Evolutionary conservation across 768 basidiomycete species (phyloP).

Genomic region (Zangia roseola): DNA sequence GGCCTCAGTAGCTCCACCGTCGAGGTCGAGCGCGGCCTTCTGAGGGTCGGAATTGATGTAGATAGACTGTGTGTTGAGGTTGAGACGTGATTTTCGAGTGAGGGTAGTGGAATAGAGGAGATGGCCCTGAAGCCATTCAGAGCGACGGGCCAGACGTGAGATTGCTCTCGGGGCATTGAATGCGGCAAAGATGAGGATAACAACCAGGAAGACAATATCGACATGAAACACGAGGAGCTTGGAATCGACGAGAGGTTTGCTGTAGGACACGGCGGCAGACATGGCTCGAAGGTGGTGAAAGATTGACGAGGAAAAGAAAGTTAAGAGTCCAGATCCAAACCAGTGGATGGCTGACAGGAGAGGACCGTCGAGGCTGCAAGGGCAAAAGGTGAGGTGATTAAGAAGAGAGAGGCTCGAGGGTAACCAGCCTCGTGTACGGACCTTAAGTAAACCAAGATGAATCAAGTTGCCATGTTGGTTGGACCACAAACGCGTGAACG

Average conservation of each 20-base stretch:
- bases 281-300: constrained; percentile 14
- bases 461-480: no score
- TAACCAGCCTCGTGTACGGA: no score
- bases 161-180: constrained; percentile 51
- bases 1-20: constrained; percentile 10
- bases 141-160: constrained; percentile 46
- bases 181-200: constrained; percentile 40
- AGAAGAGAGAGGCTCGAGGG: no score
- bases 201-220: constrained; percentile 44
- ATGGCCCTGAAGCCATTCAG: constrained; percentile 54
- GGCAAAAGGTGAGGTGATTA: no score
- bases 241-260: not conserved
- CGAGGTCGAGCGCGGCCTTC: constrained; percentile 15
- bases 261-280: not conserved
- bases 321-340: not conserved
- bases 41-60: constrained; percentile 13
- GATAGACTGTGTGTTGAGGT: constrained; percentile 15
- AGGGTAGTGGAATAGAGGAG: constrained; percentile 35
- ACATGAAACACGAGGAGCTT: constrained; percentile 35
- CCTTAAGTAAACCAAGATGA: no score
- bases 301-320: constrained; percentile 9
- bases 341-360: constrained; percentile 1
- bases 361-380: no score
- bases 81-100: constrained; percentile 5
- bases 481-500: no score